phyloP scores from a whole-genome alignment of 208 protist genomes.

The Acanthamoeba royreba region DNA sequence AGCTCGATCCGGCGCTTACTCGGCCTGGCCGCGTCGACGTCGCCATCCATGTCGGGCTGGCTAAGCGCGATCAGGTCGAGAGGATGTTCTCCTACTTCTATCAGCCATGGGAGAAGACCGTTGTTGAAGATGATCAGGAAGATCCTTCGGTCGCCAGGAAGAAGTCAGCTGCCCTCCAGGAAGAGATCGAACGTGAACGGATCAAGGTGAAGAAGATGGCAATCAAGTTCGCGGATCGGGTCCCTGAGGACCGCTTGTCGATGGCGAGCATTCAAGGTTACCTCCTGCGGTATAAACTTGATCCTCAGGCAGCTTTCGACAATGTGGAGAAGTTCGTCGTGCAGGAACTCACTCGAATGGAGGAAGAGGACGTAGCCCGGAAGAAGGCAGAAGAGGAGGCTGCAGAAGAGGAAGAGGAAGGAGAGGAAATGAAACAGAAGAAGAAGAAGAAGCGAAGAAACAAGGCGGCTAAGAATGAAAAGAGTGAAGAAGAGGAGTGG shows the following conservation, averaged over 20 bases:
- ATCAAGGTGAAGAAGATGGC: not conserved
- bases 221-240: not conserved
- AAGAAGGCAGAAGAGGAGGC: not conserved
- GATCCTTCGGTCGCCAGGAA: too few relatives aligned
- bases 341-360: not conserved
- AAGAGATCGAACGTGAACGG: not conserved
- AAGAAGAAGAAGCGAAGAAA: too few relatives aligned
- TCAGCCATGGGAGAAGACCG: not conserved
- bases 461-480: too few relatives aligned
- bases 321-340: not conserved
- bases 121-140: too few relatives aligned
- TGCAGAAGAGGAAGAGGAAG: not conserved
- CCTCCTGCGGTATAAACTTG: not conserved
- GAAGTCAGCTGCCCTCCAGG: too few relatives aligned
- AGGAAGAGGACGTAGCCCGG: not conserved
- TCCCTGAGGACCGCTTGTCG: not conserved
- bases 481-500: too few relatives aligned
- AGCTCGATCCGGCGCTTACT: constrained; percentile 83
- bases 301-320: not conserved
- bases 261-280: not conserved
- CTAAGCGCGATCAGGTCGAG: constrained; percentile 78
- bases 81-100: constrained; percentile 78
- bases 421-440: too few relatives aligned
- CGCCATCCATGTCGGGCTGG: constrained; percentile 84
- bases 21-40: constrained; percentile 81